phyloP scores from a whole-genome alignment of 2,329 filamentous ascomycete species.

The Cordyceps militaris region DNA sequence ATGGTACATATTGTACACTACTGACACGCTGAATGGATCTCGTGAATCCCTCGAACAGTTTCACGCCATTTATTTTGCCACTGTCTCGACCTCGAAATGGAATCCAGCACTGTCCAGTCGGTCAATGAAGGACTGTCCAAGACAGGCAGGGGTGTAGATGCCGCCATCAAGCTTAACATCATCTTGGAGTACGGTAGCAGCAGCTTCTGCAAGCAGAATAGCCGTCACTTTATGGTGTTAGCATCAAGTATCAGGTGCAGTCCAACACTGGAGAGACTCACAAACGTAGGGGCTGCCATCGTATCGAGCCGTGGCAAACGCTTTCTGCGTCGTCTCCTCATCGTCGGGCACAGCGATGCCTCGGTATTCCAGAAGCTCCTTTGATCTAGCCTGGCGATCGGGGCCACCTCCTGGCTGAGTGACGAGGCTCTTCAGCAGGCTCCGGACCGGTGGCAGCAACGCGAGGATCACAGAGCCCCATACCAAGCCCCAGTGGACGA shows the following conservation, averaged over 20 bases:
- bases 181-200: constrained; percentile 57
- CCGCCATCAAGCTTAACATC: constrained; percentile 56
- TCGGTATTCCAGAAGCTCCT: constrained; percentile 56
- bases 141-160: constrained; percentile 62
- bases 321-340: constrained; percentile 40
- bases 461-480: constrained; percentile 38
- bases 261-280: constrained; percentile 31
- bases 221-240: constrained; percentile 51
- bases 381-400: constrained; percentile 43
- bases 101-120: constrained; percentile 55
- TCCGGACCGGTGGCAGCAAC: constrained; percentile 38
- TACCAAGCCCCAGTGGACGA: constrained; percentile 41
- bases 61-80: neutral
- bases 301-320: constrained; percentile 47
- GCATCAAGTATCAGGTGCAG: neutral
- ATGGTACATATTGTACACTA: neutral
- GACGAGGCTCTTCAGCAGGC: constrained; percentile 36
- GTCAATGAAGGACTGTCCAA: constrained; percentile 62
- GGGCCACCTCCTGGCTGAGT: constrained; percentile 50
- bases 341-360: constrained; percentile 57
- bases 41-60: neutral
- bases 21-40: neutral
- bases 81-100: constrained; percentile 48
- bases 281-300: constrained; percentile 58
- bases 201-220: constrained; percentile 55